Evolutionary conservation across 352 stramenopile genomes (phyloP), one percentile per base, ranked within the genome.

Genomic region (Pythium dissotocum): DNA sequence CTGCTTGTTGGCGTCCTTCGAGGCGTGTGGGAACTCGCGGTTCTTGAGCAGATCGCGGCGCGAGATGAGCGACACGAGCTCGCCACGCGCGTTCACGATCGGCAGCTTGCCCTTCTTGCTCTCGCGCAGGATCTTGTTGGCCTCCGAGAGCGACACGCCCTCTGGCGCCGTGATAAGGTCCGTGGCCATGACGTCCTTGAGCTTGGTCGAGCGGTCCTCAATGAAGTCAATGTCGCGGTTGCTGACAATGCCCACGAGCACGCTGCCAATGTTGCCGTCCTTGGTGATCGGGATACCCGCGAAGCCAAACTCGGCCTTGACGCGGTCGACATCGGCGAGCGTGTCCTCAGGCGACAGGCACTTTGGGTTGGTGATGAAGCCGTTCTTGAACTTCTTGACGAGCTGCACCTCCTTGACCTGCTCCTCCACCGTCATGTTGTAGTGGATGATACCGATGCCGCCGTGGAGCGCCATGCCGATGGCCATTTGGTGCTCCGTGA

Each of bases 381-480:
- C 98, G 79, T 99, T 99, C 86, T 99, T 99, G 84, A 98, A 99
- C 70, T 98, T 98, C 86, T 99, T 99, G 33, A 99, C 98, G 24
- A 95, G 79, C 36, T 77, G 76, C 77, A 98, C 92, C 71, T 96
- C 89, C 71, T 95, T 94, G 28, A 91, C 97, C 82, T 99, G 98
- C 65, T 99, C 97, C 67, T 99, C 93, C 32, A 98, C 77, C 32
- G 87, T 98, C 87, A 99, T 99, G 91, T 99, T 99, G 81, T 99
- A 99, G 84, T 99, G 98, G 72, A 99, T 99, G 72, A 99, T 98
- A 35, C 98, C 98, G 67, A 99, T 99, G 38, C 96, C 95, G 46
- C 98, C 98, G 81, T 99, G 97, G 40, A 99, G 84, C 7, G 98
- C 98, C 97, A 99, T 99, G 60, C 91, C 90, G 67, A 99, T 99